Percentiles rank a stretch among this genome's conserved stretches.
These are phyloP conservation scores for Schizonepeta tenuifolia DNA, from an alignment of 257 asterid genomes.

Conservation along the genomic window DNA sequence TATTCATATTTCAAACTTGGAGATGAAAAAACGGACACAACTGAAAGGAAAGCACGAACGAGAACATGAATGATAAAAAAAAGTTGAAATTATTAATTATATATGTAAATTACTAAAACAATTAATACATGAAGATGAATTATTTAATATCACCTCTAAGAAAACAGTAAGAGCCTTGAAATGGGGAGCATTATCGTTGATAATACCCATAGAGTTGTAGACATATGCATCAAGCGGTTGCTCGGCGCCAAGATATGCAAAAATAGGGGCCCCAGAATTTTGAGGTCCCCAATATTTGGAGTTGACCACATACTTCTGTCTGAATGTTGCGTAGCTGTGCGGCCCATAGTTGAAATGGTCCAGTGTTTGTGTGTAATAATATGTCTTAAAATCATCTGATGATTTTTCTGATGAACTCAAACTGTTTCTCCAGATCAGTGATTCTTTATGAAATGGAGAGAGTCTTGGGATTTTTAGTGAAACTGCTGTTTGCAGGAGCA, in stretches of 20 bases:
- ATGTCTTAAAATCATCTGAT: conserved; percentile 37
- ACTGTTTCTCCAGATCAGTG: background rate
- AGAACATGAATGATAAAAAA: too few relatives aligned
- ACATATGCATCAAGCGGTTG: conserved; percentile 46
- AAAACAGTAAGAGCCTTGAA: conserved; percentile 67
- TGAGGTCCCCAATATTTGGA: conserved; percentile 62
- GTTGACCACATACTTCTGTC: conserved; percentile 55
- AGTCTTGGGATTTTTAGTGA: conserved; percentile 8
- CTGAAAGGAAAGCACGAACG: too few relatives aligned
- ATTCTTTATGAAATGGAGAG: conserved; percentile 6
- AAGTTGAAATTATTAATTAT: too few relatives aligned
- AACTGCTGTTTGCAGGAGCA: too few relatives aligned
- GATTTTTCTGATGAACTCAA: background rate
- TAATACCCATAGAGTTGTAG: conserved; percentile 35
- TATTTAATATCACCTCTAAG: conserved; percentile 55
- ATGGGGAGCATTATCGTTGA: conserved; percentile 58
- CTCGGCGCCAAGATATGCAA: conserved; percentile 77
- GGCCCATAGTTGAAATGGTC: conserved; percentile 80
- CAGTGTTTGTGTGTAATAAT: conserved; percentile 60
- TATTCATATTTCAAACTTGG: too few relatives aligned
- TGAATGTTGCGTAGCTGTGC: conserved; percentile 55
- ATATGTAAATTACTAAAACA: too few relatives aligned
- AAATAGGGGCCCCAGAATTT: conserved; percentile 49
- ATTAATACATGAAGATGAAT: too few relatives aligned
- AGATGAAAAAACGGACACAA: too few relatives aligned